These are phyloP conservation scores for Sarocladium kiliense DNA, from an alignment of 2,329 filamentous ascomycete species.

Conservation along the genomic window DNA sequence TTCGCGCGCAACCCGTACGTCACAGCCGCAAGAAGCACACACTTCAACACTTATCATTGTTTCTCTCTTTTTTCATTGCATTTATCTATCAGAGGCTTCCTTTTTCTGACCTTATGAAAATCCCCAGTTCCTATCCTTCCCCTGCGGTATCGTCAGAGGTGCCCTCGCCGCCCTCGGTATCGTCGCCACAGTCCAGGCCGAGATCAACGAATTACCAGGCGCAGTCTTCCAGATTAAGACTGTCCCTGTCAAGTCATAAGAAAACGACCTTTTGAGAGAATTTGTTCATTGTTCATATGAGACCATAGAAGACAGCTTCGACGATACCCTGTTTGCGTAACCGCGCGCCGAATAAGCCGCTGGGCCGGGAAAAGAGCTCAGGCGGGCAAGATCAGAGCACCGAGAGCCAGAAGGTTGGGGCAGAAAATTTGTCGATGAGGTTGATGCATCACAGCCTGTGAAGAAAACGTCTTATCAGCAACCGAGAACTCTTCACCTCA, in stretches of 20 bases:
- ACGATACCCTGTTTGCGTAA: not conserved
- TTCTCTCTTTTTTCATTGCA: conserved; percentile 9
- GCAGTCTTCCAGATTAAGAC: conserved; percentile 97
- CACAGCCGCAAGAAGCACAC: not conserved
- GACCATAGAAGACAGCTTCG: not conserved
- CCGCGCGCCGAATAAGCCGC: not conserved
- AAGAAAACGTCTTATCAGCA: conserved; percentile 30
- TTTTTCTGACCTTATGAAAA: conserved; percentile 13
- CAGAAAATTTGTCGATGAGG: not conserved
- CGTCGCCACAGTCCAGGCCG: conserved; percentile 84
- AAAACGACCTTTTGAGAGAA: no score
- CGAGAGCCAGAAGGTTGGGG: not conserved
- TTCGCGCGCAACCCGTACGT: conserved; percentile 73
- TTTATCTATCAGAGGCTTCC: not conserved
- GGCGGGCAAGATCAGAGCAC: not conserved
- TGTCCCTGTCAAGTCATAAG: conserved; percentile 59
- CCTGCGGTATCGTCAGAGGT: conserved; percentile 86
- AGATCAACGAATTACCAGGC: conserved; percentile 77
- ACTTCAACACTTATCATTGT: not conserved
- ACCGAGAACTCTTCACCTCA: conserved; percentile 21
- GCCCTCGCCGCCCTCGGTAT: conserved; percentile 91
- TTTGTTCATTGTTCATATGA: not conserved
- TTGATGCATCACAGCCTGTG: conserved; percentile 27
- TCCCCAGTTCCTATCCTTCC: conserved; percentile 86
- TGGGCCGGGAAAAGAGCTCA: not conserved